A percentile compares a stretch with the other conserved stretches of the same genome.
phyloP scores from a whole-genome alignment of 208 protist genomes.

The Leishmania martiniquensis region DNA sequence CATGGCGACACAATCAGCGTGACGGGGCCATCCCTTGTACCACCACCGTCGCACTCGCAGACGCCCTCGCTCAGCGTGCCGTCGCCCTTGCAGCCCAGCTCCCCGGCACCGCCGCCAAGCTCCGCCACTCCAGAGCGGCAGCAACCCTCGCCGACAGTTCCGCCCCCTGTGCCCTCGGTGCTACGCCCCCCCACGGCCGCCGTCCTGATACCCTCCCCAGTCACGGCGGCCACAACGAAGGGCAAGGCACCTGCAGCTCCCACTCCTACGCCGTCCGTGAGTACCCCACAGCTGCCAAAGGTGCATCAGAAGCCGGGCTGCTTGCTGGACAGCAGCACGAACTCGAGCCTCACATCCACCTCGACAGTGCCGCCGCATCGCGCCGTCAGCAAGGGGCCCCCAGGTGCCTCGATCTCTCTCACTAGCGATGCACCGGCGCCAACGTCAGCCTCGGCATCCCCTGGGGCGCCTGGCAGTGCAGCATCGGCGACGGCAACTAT shows the following conservation, averaged over 20 bases:
- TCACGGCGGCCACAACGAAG: background rate
- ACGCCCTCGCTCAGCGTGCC: too few relatives aligned
- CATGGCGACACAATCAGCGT: background rate
- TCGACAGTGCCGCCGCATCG: slow-evolving; percentile 26
- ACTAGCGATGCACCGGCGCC: background rate
- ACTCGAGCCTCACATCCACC: slow-evolving; percentile 27
- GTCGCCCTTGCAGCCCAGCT: too few relatives aligned
- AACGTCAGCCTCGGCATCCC: background rate
- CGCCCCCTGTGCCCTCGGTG: background rate
- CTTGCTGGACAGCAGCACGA: slow-evolving; percentile 27
- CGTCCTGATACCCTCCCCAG: background rate
- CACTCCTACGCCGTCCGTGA: background rate
- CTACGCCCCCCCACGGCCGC: background rate
- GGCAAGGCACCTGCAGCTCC: background rate
- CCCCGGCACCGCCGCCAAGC: background rate
- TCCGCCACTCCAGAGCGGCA: slow-evolving; percentile 5
- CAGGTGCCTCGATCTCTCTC: background rate
- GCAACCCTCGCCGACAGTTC: slow-evolving; percentile 4
- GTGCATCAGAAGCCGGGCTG: slow-evolving; percentile 5
- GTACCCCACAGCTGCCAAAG: slow-evolving; percentile 2
- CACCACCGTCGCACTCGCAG: background rate
- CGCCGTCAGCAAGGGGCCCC: slow-evolving; percentile 8
- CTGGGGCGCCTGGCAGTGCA: background rate
- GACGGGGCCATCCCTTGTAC: background rate
- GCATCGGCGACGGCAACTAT: background rate